These are phyloP conservation scores for Sordaria brevicollis DNA, from an alignment of 495 filamentous ascomycete species.

Conservation along the genomic window DNA sequence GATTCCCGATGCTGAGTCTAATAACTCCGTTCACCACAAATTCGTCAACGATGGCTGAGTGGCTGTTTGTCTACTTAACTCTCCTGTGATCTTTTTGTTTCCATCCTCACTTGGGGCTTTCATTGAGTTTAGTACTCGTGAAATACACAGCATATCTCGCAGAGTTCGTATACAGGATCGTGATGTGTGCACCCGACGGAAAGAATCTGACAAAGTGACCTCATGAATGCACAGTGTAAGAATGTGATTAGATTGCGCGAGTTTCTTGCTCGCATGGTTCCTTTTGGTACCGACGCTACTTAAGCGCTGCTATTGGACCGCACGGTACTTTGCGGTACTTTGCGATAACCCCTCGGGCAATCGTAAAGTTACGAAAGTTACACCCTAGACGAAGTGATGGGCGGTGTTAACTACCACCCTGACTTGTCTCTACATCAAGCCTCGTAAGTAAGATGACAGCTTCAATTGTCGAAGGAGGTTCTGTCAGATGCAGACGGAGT, in stretches of 20 bases:
- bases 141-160: not conserved
- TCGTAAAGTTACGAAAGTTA: not conserved
- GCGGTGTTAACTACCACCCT: not conserved
- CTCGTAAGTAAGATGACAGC: not conserved
- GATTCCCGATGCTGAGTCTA: not conserved
- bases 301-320: not conserved
- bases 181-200: not conserved
- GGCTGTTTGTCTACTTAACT: not conserved
- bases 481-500: not conserved
- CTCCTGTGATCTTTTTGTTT: not conserved
- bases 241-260: not conserved
- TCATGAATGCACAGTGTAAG: constrained; percentile 11
- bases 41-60: not conserved
- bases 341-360: not conserved
- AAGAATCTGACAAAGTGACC: constrained; percentile 6
- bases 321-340: not conserved
- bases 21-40: not conserved
- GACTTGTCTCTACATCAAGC: not conserved
- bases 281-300: not conserved
- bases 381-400: not conserved
- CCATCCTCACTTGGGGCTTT: not conserved
- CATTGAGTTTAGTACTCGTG: not conserved
- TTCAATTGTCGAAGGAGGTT: not conserved
- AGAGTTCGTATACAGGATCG: not conserved
- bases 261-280: not conserved